A percentile compares a stretch with the other conserved stretches of the same genome.
These are phyloP conservation scores for Liriodendron chinense DNA, from an alignment of 164 flowering plant species.

Conservation along the genomic window DNA sequence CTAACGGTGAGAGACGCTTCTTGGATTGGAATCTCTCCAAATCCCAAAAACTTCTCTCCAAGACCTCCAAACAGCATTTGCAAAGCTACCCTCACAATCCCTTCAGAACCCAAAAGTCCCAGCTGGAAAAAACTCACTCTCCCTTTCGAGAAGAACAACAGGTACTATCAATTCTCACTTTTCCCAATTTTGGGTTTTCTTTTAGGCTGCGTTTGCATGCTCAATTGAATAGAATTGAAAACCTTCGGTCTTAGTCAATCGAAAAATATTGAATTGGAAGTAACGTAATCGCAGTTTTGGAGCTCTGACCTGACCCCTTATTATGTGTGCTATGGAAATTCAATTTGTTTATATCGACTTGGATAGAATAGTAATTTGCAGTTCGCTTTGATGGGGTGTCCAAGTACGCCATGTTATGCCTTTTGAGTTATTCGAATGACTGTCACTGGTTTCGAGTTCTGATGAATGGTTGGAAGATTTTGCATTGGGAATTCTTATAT, in stretches of 20 bases:
- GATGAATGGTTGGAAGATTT: neutral
- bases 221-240: neutral
- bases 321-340: no score
- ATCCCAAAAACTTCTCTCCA: constrained; percentile 10
- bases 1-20: constrained; percentile 18
- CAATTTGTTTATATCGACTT: no score
- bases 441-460: neutral
- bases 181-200: neutral
- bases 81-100: constrained; percentile 27
- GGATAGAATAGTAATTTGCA: no score
- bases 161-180: constrained; percentile 12
- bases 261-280: no score
- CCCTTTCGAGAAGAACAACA: constrained; percentile 23
- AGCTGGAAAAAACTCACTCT: constrained; percentile 13
- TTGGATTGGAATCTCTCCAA: constrained; percentile 3
- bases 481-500: neutral
- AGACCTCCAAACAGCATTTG: constrained; percentile 14
- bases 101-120: constrained; percentile 12
- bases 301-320: no score
- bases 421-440: neutral
- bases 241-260: no score
- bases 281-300: no score
- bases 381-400: neutral
- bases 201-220: neutral
- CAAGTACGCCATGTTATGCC: neutral